Conservation (phyloP, 768 basidiomycete species). For the Lactarius trivialis region DNA sequence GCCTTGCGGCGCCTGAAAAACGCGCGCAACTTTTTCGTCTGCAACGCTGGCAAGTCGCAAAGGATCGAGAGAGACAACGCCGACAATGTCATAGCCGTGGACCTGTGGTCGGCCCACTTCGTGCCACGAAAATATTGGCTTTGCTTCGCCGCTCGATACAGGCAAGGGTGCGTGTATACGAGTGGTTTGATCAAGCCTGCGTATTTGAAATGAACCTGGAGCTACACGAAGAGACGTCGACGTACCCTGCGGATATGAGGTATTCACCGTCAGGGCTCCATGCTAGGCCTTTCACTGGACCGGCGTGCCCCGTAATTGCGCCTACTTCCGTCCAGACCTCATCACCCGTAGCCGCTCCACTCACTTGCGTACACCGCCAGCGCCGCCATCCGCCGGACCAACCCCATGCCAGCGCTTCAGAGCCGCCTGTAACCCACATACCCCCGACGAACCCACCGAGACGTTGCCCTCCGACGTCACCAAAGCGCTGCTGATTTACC, state of each 20-base stretch:
- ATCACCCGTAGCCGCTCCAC: slow-evolving; percentile 17
- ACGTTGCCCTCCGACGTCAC: slow-evolving; percentile 88
- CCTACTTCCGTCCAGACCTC: slow-evolving; percentile 68
- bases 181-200: slow-evolving; percentile 85
- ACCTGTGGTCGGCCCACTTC: slow-evolving; percentile 92
- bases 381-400: slow-evolving; percentile 95
- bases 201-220: background rate
- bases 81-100: slow-evolving; percentile 91
- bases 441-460: slow-evolving; percentile 91
- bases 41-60: slow-evolving; percentile 85
- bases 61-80: slow-evolving; percentile 65
- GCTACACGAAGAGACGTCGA: background rate
- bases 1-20: slow-evolving; percentile 83
- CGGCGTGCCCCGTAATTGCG: slow-evolving; percentile 84
- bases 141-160: slow-evolving; percentile 12
- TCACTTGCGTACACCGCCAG: slow-evolving; percentile 50
- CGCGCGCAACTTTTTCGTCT: slow-evolving; percentile 91
- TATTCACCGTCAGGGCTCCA: slow-evolving; percentile 90
- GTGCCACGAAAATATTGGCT: slow-evolving; percentile 53
- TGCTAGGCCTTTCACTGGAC: slow-evolving; percentile 66
- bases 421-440: slow-evolving; percentile 61
- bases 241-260: slow-evolving; percentile 78
- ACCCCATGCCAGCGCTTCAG: slow-evolving; percentile 74
- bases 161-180: slow-evolving; percentile 70
- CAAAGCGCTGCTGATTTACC: slow-evolving; percentile 88